Percentiles rank a stretch among this genome's conserved stretches.
These are phyloP conservation scores for Macrophomina tecta DNA, from an alignment of 2,329 filamentous ascomycete species.

Conservation along the genomic window DNA sequence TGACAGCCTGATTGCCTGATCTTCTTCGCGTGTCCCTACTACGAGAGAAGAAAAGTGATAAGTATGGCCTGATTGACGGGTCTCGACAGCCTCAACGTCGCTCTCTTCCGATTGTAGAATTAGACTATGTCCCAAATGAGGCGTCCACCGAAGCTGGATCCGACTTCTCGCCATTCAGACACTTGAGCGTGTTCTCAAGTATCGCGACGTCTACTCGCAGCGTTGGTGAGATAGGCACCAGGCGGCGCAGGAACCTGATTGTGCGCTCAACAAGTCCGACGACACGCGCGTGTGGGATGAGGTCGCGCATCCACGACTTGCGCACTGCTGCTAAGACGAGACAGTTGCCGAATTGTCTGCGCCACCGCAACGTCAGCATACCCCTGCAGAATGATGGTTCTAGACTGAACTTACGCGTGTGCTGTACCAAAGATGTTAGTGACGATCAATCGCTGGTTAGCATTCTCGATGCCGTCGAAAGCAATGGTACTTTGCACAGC, in stretches of 20 bases:
- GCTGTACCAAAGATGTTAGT: constrained; percentile 97
- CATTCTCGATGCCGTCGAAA: constrained; percentile 67
- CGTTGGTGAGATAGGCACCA: constrained; percentile 75
- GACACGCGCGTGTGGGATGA: constrained; percentile 62
- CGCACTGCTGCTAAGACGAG: constrained; percentile 86
- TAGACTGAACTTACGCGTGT: constrained; percentile 76
- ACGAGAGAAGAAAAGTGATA: constrained; percentile 19
- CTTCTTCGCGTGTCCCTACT: constrained; percentile 22
- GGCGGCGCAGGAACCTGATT: constrained; percentile 74
- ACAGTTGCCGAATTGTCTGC: constrained; percentile 94
- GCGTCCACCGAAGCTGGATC: constrained; percentile 24
- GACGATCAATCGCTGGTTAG: constrained; percentile 73
- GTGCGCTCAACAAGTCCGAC: constrained; percentile 71
- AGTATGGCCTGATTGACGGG: constrained; percentile 21
- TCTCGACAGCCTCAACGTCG: constrained; percentile 16
- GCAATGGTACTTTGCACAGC: constrained; percentile 85
- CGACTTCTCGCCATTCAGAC: constrained; percentile 26
- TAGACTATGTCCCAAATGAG: constrained; percentile 25
- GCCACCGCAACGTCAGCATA: constrained; percentile 26
- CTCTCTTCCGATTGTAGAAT: constrained; percentile 26
- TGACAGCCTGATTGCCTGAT: constrained; percentile 4
- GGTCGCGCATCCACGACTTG: constrained; percentile 65
- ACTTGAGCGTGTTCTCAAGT: constrained; percentile 54
- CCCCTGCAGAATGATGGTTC: constrained; percentile 31
- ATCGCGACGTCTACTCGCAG: constrained; percentile 77